These are phyloP conservation scores for Populus hybrid DNA, from an alignment of 441 rosid genomes.

Conservation along the genomic window DNA sequence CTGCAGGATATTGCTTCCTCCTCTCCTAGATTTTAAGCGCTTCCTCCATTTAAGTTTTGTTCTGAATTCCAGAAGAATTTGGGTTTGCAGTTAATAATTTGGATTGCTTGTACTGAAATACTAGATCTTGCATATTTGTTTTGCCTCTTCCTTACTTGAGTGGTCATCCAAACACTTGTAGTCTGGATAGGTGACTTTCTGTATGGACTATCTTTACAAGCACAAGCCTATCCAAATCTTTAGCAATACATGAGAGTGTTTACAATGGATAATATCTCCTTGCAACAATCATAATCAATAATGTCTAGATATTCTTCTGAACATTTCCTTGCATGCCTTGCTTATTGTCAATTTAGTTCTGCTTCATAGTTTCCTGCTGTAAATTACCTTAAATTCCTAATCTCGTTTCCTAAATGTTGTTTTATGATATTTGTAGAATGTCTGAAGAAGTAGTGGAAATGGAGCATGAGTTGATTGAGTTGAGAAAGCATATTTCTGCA, in stretches of 20 bases:
- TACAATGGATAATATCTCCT: no score
- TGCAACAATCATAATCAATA: no score
- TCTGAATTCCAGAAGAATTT: not conserved
- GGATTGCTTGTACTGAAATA: not conserved
- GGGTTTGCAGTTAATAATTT: not conserved
- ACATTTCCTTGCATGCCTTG: not conserved
- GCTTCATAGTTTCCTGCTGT: not conserved
- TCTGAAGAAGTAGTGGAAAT: slow-evolving; percentile 92
- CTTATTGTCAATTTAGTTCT: not conserved
- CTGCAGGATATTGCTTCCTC: not conserved
- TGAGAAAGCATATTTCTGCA: slow-evolving; percentile 80
- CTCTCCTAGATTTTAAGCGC: not conserved
- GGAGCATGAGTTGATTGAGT: slow-evolving; percentile 85
- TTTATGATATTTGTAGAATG: slow-evolving; percentile 46
- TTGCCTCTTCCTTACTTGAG: not conserved
- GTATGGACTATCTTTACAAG: not conserved
- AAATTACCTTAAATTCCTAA: not conserved
- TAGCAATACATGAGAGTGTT: not conserved
- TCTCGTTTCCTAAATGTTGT: not conserved
- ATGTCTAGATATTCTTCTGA: not conserved
- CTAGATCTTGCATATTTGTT: not conserved
- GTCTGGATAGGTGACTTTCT: not conserved
- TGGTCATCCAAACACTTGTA: not conserved
- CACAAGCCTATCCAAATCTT: not conserved
- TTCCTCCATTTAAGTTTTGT: not conserved